These are phyloP conservation scores for Cornus controversa DNA, from an alignment of 148 eudicot genomes.

Conservation along the genomic window DNA sequence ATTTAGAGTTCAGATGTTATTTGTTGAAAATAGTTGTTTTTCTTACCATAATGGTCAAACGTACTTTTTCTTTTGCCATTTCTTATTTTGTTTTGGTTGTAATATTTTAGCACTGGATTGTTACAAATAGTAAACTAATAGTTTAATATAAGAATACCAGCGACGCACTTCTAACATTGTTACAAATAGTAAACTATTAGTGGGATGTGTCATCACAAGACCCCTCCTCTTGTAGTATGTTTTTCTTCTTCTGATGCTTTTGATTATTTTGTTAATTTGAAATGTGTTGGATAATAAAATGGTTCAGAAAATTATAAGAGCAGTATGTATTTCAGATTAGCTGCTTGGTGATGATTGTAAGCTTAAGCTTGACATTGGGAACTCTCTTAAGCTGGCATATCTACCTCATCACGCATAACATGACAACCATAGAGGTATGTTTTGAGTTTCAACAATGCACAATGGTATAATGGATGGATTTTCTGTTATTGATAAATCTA, in stretches of 20 bases:
- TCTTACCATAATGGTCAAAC: too few relatives aligned
- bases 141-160: too few relatives aligned
- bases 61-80: too few relatives aligned
- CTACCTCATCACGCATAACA: constrained; percentile 53
- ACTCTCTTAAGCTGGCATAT: constrained; percentile 63
- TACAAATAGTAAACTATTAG: too few relatives aligned
- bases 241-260: not conserved
- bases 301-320: constrained; percentile 6
- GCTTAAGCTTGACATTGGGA: constrained; percentile 43
- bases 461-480: not conserved
- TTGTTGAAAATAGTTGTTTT: too few relatives aligned
- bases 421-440: constrained; percentile 73
- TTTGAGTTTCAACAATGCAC: constrained; percentile 6
- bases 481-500: not conserved
- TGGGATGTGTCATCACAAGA: too few relatives aligned
- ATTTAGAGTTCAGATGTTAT: too few relatives aligned
- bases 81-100: too few relatives aligned
- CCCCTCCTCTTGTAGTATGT: not conserved
- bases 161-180: too few relatives aligned
- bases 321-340: constrained; percentile 38
- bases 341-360: constrained; percentile 28
- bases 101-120: too few relatives aligned
- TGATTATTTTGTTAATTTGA: not conserved
- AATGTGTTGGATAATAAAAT: not conserved
- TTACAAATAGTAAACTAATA: too few relatives aligned